A percentile compares a stretch with the other conserved stretches of the same genome.
phyloP scores from a whole-genome alignment of 1,284 basidiomycete genomes.

The Marasmius oreades region DNA sequence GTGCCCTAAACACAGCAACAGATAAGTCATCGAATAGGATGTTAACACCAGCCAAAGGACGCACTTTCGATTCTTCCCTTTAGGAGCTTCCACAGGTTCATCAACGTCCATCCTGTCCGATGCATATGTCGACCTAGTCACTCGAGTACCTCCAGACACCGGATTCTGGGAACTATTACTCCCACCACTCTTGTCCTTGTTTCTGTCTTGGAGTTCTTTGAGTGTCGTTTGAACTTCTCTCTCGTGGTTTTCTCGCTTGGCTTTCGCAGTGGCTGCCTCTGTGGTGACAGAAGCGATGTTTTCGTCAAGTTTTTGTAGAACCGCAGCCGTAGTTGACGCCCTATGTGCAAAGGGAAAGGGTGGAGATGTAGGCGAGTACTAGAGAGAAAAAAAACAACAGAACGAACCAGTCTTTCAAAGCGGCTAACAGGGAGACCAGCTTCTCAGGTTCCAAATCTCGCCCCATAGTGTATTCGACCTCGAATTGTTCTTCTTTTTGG shows the following conservation, averaged over 20 bases:
- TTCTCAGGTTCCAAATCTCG: slow-evolving; percentile 77
- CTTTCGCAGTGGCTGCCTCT: slow-evolving; percentile 32
- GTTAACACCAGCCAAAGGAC: slow-evolving; percentile 21
- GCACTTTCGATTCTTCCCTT: slow-evolving; percentile 44
- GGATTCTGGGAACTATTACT: slow-evolving; percentile 15
- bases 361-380: no score
- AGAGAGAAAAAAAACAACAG: not conserved
- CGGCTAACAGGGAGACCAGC: slow-evolving; percentile 54
- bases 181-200: slow-evolving; percentile 31
- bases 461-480: slow-evolving; percentile 90
- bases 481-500: slow-evolving; percentile 82
- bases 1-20: slow-evolving; percentile 19
- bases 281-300: slow-evolving; percentile 46
- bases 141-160: slow-evolving; percentile 11
- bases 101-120: slow-evolving; percentile 45
- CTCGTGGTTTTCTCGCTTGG: slow-evolving; percentile 42
- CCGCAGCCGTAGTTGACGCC: slow-evolving; percentile 66
- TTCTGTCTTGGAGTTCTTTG: slow-evolving; percentile 53
- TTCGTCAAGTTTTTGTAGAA: slow-evolving; percentile 44
- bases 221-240: slow-evolving; percentile 40
- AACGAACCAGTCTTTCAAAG: slow-evolving; percentile 71
- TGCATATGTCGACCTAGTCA: slow-evolving; percentile 21
- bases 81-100: slow-evolving; percentile 27
- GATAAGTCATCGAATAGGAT: no score
- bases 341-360: no score